A percentile compares a stretch with the other conserved stretches of the same genome.
Conservation (phyloP, 768 basidiomycete species). For the Tricholoma furcatifolium region DNA sequence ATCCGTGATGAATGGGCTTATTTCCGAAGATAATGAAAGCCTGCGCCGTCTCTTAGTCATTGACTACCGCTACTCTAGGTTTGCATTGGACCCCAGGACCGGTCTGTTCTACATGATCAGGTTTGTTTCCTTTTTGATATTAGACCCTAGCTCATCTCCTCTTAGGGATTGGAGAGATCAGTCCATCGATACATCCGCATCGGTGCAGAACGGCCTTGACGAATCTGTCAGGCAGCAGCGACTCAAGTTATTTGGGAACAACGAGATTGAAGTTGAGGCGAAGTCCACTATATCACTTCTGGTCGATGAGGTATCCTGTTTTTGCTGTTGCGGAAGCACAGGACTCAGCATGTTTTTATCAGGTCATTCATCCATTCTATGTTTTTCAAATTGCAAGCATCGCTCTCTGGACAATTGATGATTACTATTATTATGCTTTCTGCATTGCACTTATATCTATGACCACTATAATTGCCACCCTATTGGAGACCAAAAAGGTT, state of each 20-base stretch:
- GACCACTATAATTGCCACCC: constrained; percentile 78
- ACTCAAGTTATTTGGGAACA: constrained; percentile 72
- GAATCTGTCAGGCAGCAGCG: constrained; percentile 60
- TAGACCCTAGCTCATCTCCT: background rate
- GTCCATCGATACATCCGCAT: constrained; percentile 58
- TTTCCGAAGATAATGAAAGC: constrained; percentile 28
- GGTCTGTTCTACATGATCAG: constrained; percentile 82
- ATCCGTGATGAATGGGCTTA: constrained; percentile 29
- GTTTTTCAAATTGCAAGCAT: constrained; percentile 98
- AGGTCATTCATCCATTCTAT: constrained; percentile 96
- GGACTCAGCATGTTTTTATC: background rate
- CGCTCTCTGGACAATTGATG: constrained; percentile 89
- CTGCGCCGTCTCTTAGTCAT: constrained; percentile 62
- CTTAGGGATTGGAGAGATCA: constrained; percentile 89
- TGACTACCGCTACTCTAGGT: constrained; percentile 92
- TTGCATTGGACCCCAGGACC: constrained; percentile 80
- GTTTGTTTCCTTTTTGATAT: constrained; percentile 39
- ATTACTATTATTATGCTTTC: constrained; percentile 97
- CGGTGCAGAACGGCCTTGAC: constrained; percentile 66
- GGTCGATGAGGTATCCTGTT: constrained; percentile 75
- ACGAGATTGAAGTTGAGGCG: constrained; percentile 87
- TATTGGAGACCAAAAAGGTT: constrained; percentile 91
- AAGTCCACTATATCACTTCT: constrained; percentile 78
- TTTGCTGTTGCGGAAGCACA: background rate
- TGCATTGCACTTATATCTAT: constrained; percentile 92